A percentile compares a stretch with the other conserved stretches of the same genome.
Evolutionary conservation across 2,329 filamentous ascomycete species (phyloP).

Genomic region (Emmonsiellopsis sp.): DNA sequence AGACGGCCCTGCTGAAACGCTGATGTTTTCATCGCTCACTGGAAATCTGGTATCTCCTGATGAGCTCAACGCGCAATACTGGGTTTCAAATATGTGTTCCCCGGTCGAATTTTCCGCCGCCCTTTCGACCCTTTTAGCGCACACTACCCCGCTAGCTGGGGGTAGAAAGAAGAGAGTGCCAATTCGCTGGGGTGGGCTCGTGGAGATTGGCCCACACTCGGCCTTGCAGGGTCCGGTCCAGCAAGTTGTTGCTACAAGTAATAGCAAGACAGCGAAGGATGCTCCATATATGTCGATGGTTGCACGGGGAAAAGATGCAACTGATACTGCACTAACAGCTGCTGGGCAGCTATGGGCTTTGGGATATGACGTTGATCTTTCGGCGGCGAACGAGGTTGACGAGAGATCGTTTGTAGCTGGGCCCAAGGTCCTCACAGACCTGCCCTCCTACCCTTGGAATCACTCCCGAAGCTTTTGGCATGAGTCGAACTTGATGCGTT

Average conservation of each 20-base stretch:
- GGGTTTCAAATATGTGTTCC: conserved; percentile 9
- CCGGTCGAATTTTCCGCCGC: conserved; percentile 10
- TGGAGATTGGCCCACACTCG: conserved; percentile 19
- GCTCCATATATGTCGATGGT: conserved; percentile 1
- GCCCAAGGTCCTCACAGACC: conserved; percentile 1
- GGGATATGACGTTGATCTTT: neutral
- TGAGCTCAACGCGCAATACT: conserved; percentile 6
- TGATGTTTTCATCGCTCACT: conserved; percentile 13
- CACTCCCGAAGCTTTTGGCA: conserved; percentile 8
- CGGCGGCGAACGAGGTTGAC: neutral
- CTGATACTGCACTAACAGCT: neutral
- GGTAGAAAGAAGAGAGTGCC: neutral
- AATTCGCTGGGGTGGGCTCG: conserved; percentile 2
- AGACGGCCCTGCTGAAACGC: neutral
- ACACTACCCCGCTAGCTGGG: neutral
- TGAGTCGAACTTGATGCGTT: conserved; percentile 3
- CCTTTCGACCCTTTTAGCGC: neutral
- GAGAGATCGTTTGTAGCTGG: neutral
- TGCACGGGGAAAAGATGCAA: neutral
- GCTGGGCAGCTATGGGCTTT: neutral
- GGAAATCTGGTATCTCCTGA: conserved; percentile 10
- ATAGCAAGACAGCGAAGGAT: neutral
- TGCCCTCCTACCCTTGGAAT: conserved; percentile 10
- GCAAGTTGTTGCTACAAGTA: conserved; percentile 9
- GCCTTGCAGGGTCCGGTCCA: conserved; percentile 14